Evolutionary conservation across 257 asterid genomes (phyloP).

Genomic region (Lycium ferocissimum): DNA sequence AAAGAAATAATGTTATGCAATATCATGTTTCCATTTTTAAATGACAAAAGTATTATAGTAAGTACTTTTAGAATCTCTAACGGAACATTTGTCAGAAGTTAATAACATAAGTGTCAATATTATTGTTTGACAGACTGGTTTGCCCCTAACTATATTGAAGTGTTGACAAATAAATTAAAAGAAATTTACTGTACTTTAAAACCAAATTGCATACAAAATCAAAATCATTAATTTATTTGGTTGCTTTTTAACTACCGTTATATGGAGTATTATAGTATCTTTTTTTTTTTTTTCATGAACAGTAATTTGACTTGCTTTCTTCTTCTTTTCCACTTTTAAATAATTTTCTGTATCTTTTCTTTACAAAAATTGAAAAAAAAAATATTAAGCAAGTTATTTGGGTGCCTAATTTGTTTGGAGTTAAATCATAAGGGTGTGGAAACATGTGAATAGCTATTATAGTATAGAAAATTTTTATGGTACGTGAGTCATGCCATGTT

Average conservation of each 20-base stretch:
- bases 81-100: constrained; percentile 10
- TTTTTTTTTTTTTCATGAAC: too few relatives aligned
- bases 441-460: too few relatives aligned
- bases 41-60: background rate
- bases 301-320: background rate
- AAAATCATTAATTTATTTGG: background rate
- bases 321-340: background rate
- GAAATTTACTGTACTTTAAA: background rate
- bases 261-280: background rate
- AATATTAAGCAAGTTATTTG: too few relatives aligned
- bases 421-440: too few relatives aligned
- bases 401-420: too few relatives aligned
- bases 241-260: background rate
- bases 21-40: background rate
- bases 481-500: too few relatives aligned
- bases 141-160: background rate
- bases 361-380: too few relatives aligned
- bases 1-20: background rate
- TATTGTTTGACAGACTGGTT: background rate
- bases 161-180: too few relatives aligned
- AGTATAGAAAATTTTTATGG: too few relatives aligned
- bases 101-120: background rate
- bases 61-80: background rate
- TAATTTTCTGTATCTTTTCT: background rate
- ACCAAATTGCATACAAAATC: background rate